Evolutionary conservation across 371 early-diverging fungal genomes (phyloP).

Genomic region (Actinomucor elegans): DNA sequence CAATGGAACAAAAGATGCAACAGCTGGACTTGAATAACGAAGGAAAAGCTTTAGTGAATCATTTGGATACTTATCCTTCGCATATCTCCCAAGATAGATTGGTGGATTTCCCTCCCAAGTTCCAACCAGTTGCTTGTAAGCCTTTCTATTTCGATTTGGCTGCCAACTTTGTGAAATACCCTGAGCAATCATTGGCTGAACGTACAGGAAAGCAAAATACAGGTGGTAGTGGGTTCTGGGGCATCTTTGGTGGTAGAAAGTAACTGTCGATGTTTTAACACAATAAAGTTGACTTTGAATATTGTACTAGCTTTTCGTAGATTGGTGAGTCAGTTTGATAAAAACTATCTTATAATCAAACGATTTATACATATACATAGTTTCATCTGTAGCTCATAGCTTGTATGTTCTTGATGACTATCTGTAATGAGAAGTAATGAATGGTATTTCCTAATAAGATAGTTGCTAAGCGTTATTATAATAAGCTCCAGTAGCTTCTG

Average conservation of each 20-base stretch:
- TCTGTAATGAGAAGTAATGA: too few species aligned
- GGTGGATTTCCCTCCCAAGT: conserved; percentile 67
- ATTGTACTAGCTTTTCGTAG: too few species aligned
- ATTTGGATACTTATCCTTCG: conserved; percentile 52
- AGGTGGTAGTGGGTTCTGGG: conserved; percentile 23
- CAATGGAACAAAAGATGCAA: conserved; percentile 40
- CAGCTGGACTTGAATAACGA: conserved; percentile 43
- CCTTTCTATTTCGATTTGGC: conserved; percentile 85
- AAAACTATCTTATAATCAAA: too few species aligned
- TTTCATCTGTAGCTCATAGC: too few species aligned
- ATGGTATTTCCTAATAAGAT: too few species aligned
- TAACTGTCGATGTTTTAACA: conserved; percentile 2
- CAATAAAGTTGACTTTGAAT: not conserved
- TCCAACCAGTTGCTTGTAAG: conserved; percentile 72
- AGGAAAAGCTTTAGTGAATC: conserved; percentile 40
- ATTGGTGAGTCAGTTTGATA: too few species aligned
- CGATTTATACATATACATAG: too few species aligned
- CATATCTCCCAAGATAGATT: conserved; percentile 41
- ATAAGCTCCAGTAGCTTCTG: too few species aligned
- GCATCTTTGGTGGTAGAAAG: conserved; percentile 36
- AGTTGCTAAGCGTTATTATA: too few species aligned
- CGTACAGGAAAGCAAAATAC: conserved; percentile 29
- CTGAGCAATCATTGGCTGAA: conserved; percentile 29
- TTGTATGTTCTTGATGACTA: too few species aligned
- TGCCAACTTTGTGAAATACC: conserved; percentile 70